A percentile compares a stretch with the other conserved stretches of the same genome.
Conservation (phyloP, 371 early-diverging fungal species). For the Mucor indicus region DNA sequence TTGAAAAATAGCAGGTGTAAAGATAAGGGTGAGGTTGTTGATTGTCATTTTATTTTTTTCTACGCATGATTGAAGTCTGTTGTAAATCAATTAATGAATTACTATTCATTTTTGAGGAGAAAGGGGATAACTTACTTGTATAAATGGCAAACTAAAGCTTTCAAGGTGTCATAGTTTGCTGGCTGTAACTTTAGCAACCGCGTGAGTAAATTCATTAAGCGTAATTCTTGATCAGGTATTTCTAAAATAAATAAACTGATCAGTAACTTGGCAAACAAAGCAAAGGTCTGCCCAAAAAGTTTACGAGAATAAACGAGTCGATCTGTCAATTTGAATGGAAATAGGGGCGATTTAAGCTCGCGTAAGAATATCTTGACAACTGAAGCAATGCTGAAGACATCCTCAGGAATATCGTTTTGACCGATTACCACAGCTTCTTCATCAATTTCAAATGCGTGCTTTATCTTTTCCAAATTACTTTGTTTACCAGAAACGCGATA, state of each 20-base stretch:
- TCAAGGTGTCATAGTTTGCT: slow-evolving; percentile 58
- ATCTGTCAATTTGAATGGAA: slow-evolving; percentile 57
- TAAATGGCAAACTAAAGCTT: slow-evolving; percentile 51
- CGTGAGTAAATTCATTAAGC: slow-evolving; percentile 50
- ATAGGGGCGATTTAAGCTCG: slow-evolving; percentile 63
- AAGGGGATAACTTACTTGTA: slow-evolving; percentile 32
- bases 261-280: too few species aligned
- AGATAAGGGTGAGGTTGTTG: slow-evolving; percentile 51
- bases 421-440: slow-evolving; percentile 52
- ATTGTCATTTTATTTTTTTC: slow-evolving; percentile 62
- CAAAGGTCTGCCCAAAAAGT: too few species aligned
- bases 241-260: too few species aligned
- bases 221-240: slow-evolving; percentile 45
- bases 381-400: slow-evolving; percentile 56
- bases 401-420: slow-evolving; percentile 50
- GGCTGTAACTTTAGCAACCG: slow-evolving; percentile 48
- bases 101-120: neutral
- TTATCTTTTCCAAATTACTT: slow-evolving; percentile 56
- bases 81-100: neutral
- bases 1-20: slow-evolving; percentile 63
- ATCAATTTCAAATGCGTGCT: slow-evolving; percentile 54
- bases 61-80: slow-evolving; percentile 24
- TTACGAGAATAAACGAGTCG: slow-evolving; percentile 59
- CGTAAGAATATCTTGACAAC: slow-evolving; percentile 66
- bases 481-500: slow-evolving; percentile 68